Evolutionary conservation across 805 yeast species (phyloP).

Genomic region (Lipomyces starkeyi): DNA sequence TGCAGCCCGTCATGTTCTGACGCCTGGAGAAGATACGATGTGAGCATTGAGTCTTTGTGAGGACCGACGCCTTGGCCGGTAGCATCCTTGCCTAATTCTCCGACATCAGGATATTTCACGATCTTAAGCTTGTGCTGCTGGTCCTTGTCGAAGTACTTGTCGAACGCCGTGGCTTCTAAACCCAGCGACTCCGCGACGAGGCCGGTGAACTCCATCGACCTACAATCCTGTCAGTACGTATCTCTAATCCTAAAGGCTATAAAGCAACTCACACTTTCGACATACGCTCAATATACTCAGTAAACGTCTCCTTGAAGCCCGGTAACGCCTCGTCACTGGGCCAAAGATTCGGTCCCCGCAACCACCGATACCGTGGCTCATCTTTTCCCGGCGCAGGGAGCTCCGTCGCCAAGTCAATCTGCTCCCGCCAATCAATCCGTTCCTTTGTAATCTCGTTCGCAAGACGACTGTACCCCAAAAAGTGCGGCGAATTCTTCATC

Average conservation of each 20-base stretch:
- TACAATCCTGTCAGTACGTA: background rate
- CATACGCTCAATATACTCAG: conserved; percentile 30
- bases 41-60: conserved; percentile 58
- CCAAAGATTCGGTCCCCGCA: conserved; percentile 34
- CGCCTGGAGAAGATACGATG: conserved; percentile 32
- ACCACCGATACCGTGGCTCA: conserved; percentile 36
- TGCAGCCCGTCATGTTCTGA: conserved; percentile 52
- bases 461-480: conserved; percentile 61
- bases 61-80: conserved; percentile 56
- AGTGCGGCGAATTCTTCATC: conserved; percentile 63
- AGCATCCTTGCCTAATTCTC: conserved; percentile 39
- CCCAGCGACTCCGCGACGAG: conserved; percentile 65
- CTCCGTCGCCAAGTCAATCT: conserved; percentile 55
- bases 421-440: conserved; percentile 64
- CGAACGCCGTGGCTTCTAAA: conserved; percentile 53
- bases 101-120: conserved; percentile 60
- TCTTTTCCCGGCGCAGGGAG: conserved; percentile 32
- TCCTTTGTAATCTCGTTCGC: conserved; percentile 65
- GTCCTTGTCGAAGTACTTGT: conserved; percentile 56
- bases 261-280: conserved; percentile 19
- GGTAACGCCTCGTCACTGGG: conserved; percentile 33
- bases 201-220: conserved; percentile 26
- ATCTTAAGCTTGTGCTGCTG: conserved; percentile 59
- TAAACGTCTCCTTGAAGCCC: conserved; percentile 20
- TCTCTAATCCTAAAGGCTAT: background rate